Evolutionary conservation across 768 basidiomycete species (phyloP).

Genomic region (Boletus sensibilis): DNA sequence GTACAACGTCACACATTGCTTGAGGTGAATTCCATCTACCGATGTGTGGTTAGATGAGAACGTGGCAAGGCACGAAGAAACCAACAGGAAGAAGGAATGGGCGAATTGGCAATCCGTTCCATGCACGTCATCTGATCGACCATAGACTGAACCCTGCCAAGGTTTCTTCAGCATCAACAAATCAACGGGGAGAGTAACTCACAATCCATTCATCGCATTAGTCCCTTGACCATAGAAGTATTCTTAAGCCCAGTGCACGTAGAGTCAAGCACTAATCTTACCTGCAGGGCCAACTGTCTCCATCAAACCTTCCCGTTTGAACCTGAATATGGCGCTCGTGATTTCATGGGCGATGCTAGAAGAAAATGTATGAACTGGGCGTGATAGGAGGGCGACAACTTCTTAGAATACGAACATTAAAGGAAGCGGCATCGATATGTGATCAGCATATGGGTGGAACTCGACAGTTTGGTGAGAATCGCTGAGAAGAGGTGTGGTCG

Average conservation of each 20-base stretch:
- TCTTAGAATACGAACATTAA: slow-evolving; percentile 53
- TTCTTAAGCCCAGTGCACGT: neutral
- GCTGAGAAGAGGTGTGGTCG: slow-evolving; percentile 63
- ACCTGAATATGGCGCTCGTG: slow-evolving; percentile 62
- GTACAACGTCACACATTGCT: slow-evolving; percentile 93
- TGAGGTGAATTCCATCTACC: slow-evolving; percentile 83
- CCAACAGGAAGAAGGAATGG: slow-evolving; percentile 75
- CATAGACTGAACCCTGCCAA: slow-evolving; percentile 67
- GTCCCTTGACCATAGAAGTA: slow-evolving; percentile 45
- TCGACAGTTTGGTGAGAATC: slow-evolving; percentile 56
- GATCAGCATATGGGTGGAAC: slow-evolving; percentile 55
- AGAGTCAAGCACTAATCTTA: slow-evolving; percentile 26
- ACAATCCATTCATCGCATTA: slow-evolving; percentile 76
- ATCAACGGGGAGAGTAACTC: slow-evolving; percentile 19
- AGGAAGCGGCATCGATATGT: slow-evolving; percentile 75
- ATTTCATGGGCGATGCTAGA: slow-evolving; percentile 81
- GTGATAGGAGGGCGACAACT: neutral
- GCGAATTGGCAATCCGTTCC: slow-evolving; percentile 90
- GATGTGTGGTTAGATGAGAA: slow-evolving; percentile 9
- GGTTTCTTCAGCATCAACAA: slow-evolving; percentile 7
- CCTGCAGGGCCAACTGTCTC: slow-evolving; percentile 91
- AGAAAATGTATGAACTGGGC: neutral
- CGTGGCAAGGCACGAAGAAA: slow-evolving; percentile 4
- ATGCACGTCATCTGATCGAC: slow-evolving; percentile 82
- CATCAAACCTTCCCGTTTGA: slow-evolving; percentile 76